These are phyloP conservation scores for Acanthamoeba triangularis DNA, from an alignment of 208 protist genomes.

Conservation along the genomic window DNA sequence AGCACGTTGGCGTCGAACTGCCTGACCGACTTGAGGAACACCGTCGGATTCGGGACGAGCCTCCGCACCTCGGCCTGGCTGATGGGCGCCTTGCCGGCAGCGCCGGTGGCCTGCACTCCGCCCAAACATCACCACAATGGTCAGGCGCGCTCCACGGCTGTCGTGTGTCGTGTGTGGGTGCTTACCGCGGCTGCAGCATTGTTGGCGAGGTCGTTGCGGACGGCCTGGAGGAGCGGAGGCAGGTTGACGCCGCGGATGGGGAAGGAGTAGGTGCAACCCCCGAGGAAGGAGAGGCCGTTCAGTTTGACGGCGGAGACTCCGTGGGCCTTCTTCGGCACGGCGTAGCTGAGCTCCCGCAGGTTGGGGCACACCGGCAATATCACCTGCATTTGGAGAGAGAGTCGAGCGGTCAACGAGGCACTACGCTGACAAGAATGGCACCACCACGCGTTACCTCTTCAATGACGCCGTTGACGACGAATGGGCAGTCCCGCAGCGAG, in stretches of 20 bases:
- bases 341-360: not conserved
- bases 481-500: not conserved
- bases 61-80: not conserved
- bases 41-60: not conserved
- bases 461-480: not conserved
- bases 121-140: no score
- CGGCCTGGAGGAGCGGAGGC: not conserved
- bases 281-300: constrained; percentile 39
- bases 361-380: constrained; percentile 11
- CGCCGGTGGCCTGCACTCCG: no score
- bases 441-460: not conserved
- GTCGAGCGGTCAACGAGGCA: not conserved
- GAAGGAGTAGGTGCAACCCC: not conserved
- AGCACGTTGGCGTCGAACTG: constrained; percentile 2
- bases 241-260: constrained; percentile 5
- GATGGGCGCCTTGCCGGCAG: not conserved
- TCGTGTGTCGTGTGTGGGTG: not conserved
- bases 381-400: not conserved
- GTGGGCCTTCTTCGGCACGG: not conserved
- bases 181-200: not conserved
- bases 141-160: not conserved
- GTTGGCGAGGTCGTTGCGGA: not conserved
- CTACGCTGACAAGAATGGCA: not conserved
- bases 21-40: not conserved
- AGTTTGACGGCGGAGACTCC: not conserved